A percentile compares a stretch with the other conserved stretches of the same genome.
Evolutionary conservation across 371 early-diverging fungal species (phyloP).

Genomic region (Funneliformis caledonium): DNA sequence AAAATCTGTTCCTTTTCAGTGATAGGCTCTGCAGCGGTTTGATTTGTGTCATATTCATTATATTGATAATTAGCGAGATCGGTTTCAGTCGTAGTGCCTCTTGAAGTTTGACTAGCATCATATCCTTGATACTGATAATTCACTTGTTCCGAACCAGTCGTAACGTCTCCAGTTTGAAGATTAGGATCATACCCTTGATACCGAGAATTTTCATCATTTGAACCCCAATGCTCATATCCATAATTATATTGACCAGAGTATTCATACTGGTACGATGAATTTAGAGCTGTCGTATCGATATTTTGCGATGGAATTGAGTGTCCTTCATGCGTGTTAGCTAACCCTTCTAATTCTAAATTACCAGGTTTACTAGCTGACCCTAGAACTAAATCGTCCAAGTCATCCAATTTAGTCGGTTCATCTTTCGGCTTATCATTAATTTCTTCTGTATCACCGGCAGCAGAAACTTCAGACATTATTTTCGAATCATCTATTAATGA

Average conservation of each 20-base stretch:
- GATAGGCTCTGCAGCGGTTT: not conserved
- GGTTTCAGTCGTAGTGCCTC: not conserved
- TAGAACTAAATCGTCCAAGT: conserved; percentile 16
- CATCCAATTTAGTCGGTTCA: conserved; percentile 7
- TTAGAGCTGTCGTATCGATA: not conserved
- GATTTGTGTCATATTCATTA: not conserved
- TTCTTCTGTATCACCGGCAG: not conserved
- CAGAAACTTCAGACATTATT: not conserved
- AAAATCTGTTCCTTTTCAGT: too few relatives aligned
- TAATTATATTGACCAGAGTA: not conserved
- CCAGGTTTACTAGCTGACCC: not conserved
- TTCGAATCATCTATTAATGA: not conserved
- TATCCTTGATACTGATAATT: not conserved
- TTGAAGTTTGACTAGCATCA: not conserved
- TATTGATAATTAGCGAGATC: not conserved
- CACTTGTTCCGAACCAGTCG: not conserved
- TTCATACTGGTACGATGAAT: not conserved
- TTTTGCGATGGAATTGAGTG: not conserved
- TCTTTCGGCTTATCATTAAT: not conserved
- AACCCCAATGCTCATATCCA: not conserved
- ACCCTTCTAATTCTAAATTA: not conserved
- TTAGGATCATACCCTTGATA: not conserved
- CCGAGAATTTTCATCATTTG: not conserved
- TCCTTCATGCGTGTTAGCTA: not conserved
- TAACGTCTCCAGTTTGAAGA: not conserved